Evolutionary conservation across 129 eudicot species (phyloP).

Genomic region (sunflower (Helianthus annuus)): HanXRQr2.0-SUNRISE NC_035433.2:114065645-114066144

Average conservation of each 20-base stretch:
- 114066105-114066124: no score
- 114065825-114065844: constrained; percentile 75
- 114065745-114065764: constrained; percentile 58
- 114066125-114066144: no score
- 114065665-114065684: constrained; percentile 20
- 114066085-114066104: no score
- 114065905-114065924: neutral
- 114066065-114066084: no score
- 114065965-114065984: neutral
- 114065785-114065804: constrained; percentile 70
- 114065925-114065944: neutral
- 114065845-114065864: constrained; percentile 52
- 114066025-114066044: neutral
- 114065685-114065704: constrained; percentile 20
- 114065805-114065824: constrained; percentile 57
- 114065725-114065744: constrained; percentile 20
- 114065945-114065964: neutral
- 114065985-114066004: neutral
- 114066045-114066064: neutral
- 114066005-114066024: neutral
- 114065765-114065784: constrained; percentile 64
- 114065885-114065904: neutral
- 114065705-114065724: constrained; percentile 12
- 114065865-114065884: neutral
- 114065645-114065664: constrained; percentile 31